Evolutionary conservation across 148 eudicot genomes (phyloP), one percentile per base, ranked within the genome.

Genomic region (Diospyros kaki): DNA sequence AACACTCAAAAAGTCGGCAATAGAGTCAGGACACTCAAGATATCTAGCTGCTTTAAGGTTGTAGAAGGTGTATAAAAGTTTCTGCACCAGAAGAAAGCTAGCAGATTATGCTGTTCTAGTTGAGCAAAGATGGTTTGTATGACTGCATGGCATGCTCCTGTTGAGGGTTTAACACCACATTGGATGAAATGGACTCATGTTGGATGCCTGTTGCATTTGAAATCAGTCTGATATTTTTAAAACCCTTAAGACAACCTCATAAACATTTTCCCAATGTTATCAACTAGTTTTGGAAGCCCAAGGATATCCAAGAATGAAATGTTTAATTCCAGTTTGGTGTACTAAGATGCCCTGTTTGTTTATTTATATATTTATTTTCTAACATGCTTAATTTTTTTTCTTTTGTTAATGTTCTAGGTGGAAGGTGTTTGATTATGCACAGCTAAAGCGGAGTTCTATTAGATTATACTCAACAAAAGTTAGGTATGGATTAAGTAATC

Each of bases 21-120:
- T 51, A 11, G 78, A 68, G 45, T 50, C 60, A 1, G 78, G 58
- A 3, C 42, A 48, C 58, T 44, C 59, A 56, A 71, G 80, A 66
- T 77, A 80, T 74, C 69, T 41, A 59, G 90, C 93, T 9, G 90
- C 89, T 9, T 2, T 82, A 46, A 86, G 73, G 82, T 69, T 87
- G 83, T 89, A 89, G 81, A 89, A 85, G 43, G 86, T 85, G 6
- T 87, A 87, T 68, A 87, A 85, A 76, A 87, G 90, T 67, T 89
- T 83, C 65, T 77, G 93, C 15, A 87, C 87, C 39, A 80, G 93
- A 79, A 84, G 93, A 66, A 80, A 84, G 62, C 86, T 89, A 6
- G 90, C 90, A 45, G 93, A 89, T 81, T 89, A 89, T 71, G 93
- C 90, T 42, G 87, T 89, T 59, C 64, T 87, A 15, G 88, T 79